Percentiles rank a stretch among this genome's conserved stretches.
Conservation (phyloP, 305 asterid species). For the Ajuga reptans region DNA sequence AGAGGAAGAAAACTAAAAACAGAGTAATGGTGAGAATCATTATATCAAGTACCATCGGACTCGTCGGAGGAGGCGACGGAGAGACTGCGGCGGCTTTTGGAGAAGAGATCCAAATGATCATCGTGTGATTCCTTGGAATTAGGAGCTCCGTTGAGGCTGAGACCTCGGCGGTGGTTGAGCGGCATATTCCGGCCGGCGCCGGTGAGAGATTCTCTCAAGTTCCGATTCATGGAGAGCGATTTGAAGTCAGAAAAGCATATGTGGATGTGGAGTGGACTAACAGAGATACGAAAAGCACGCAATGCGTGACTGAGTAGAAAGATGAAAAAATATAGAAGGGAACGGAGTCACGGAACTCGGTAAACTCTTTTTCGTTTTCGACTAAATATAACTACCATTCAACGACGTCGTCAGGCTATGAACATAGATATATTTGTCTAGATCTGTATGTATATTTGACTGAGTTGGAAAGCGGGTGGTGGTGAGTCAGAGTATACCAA, state of each 20-base stretch:
- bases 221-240: constrained; percentile 42
- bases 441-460: constrained; percentile 11
- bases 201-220: constrained; percentile 47
- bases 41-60: constrained; percentile 37
- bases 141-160: constrained; percentile 40
- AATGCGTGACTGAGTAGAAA: not conserved
- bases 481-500: not conserved
- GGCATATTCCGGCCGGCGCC: constrained; percentile 42
- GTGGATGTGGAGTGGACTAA: not conserved
- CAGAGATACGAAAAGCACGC: not conserved
- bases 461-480: constrained; percentile 9
- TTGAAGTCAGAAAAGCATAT: constrained; percentile 13
- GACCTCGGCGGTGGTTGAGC: constrained; percentile 56
- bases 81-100: constrained; percentile 65
- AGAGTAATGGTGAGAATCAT: not conserved
- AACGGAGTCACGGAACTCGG: constrained; percentile 23
- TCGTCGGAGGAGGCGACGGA: constrained; percentile 57
- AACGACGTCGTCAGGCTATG: constrained; percentile 23
- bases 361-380: constrained; percentile 11
- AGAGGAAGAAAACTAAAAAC: no score
- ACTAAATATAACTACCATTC: not conserved
- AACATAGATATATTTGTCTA: not conserved
- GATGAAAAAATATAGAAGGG: not conserved
- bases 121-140: constrained; percentile 33
- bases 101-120: constrained; percentile 75